Evolutionary conservation across 441 rosid genomes (phyloP), one percentile per base, ranked within the genome.

Genomic region (Gossypium schwendimanii): DNA sequence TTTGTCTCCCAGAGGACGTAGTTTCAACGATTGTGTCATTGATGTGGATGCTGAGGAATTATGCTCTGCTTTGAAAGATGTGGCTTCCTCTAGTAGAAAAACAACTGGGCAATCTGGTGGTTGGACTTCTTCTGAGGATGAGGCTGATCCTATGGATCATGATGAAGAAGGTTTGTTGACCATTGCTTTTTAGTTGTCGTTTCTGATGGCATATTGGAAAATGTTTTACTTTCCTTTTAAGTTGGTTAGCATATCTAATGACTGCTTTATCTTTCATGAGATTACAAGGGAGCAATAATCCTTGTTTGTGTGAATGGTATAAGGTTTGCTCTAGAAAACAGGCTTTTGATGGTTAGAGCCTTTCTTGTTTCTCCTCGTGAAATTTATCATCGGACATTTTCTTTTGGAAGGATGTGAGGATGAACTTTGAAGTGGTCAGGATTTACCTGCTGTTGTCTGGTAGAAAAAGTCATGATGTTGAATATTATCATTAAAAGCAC

Each of bases 31-130:
- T 50, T 58, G 36, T 58, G 14, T 58, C 17, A 14, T 1, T 58
- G 62, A 58, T 58, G 80, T 86, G 84, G 84, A 79, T 72, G 92
- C 86, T 1, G 91, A 91, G 57, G 91, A 89, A 78, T 71, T 91
- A 79, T 73, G 76, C 65, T 84, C 69, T 71, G 89, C 82, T 70
- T 81, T 91, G 76, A 86, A 82, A 66, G 86, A 87, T 70, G 83
- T 77, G 78, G 91, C 91, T 78, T 88, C 91, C 58, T 94, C 97
- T 9, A 91, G 97, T 82, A 78, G 72, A 47, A 24, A 58, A 11
- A 58, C 61, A 57, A 57, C 36, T 11, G 62, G 17, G 36, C 17
- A 58, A 12, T 58, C 62, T 4, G 62, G 62, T 24, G 62, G 62
- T 31, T 58, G 62, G 62, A 23, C 62, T 23, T 58, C 62, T 24